Percentiles rank a stretch among this genome's conserved stretches.
Evolutionary conservation across 1,284 basidiomycete genomes (phyloP).

Genomic region (Vanrija humicola): DNA sequence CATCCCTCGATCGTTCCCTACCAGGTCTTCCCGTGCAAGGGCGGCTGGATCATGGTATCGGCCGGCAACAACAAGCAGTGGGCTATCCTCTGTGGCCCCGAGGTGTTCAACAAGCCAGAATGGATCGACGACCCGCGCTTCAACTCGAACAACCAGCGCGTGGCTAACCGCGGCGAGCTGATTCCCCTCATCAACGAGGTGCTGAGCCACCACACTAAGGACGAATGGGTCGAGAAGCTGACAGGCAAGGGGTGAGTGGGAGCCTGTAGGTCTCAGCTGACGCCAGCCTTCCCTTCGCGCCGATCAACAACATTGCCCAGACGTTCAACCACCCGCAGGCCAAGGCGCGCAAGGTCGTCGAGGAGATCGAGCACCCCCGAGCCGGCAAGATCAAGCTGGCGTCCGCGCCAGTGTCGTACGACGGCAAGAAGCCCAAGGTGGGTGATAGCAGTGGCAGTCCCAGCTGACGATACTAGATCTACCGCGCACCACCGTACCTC

Average conservation of each 20-base stretch:
- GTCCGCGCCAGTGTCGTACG: slow-evolving; percentile 80
- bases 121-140: slow-evolving; percentile 56
- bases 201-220: slow-evolving; percentile 59
- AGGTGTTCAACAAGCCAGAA: slow-evolving; percentile 36
- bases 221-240: slow-evolving; percentile 69
- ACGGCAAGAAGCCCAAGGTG: slow-evolving; percentile 61
- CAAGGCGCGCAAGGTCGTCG: slow-evolving; percentile 59
- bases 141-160: slow-evolving; percentile 68
- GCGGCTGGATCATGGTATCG: slow-evolving; percentile 90
- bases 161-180: slow-evolving; percentile 68
- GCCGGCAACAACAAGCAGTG: slow-evolving; percentile 89
- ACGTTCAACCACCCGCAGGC: slow-evolving; percentile 91
- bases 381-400: slow-evolving; percentile 82
- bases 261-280: background rate
- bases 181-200: slow-evolving; percentile 66
- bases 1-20: slow-evolving; percentile 88
- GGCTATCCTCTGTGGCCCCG: slow-evolving; percentile 36
- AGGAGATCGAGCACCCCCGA: slow-evolving; percentile 68
- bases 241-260: slow-evolving; percentile 65
- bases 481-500: slow-evolving; percentile 73
- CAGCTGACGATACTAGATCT: slow-evolving; percentile 57
- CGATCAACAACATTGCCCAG: slow-evolving; percentile 85
- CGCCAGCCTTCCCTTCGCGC: slow-evolving; percentile 72
- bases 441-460: background rate
- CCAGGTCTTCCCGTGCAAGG: slow-evolving; percentile 81